phyloP scores from a whole-genome alignment of 305 asterid species.

The Fraxinus sp. region DNA sequence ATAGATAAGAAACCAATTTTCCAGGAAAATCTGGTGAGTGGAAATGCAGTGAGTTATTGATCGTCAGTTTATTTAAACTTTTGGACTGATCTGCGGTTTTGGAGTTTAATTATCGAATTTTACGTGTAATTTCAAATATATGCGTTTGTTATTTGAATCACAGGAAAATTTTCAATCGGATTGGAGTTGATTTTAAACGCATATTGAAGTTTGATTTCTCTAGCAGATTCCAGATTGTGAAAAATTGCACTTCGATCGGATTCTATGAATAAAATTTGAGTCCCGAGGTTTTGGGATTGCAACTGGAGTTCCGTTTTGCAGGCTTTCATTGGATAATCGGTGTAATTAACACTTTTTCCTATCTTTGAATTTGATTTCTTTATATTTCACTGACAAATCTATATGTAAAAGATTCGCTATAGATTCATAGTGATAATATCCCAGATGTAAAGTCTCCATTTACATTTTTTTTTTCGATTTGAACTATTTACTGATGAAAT shows the following conservation, averaged over 20 bases:
- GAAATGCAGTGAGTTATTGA: constrained; percentile 26
- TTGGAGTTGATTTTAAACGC: constrained; percentile 20
- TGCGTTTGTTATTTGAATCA: constrained; percentile 18
- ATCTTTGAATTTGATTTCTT: constrained; percentile 4
- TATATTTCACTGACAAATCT: constrained; percentile 18
- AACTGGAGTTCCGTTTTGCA: constrained; percentile 1
- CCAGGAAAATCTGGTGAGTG: constrained; percentile 28
- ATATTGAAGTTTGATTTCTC: constrained; percentile 22
- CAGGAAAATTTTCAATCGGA: constrained; percentile 28
- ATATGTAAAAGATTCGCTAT: neutral
- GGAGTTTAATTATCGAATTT: neutral
- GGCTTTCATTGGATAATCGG: constrained; percentile 1
- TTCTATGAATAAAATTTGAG: constrained; percentile 13
- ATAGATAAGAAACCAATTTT: neutral
- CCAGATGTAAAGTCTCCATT: constrained; percentile 18
- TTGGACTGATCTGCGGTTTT: neutral
- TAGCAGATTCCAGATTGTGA: constrained; percentile 10
- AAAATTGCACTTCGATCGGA: constrained; percentile 21
- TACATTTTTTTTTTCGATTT: neutral
- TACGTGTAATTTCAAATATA: neutral
- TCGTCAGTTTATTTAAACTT: constrained; percentile 1
- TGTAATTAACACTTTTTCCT: neutral
- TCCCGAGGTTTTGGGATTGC: constrained; percentile 27
- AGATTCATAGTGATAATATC: constrained; percentile 13
- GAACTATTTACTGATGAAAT: neutral